Base-by-base conservation (phyloP, 106 monocot genomes). In the Platanthera zijinensis region DNA sequence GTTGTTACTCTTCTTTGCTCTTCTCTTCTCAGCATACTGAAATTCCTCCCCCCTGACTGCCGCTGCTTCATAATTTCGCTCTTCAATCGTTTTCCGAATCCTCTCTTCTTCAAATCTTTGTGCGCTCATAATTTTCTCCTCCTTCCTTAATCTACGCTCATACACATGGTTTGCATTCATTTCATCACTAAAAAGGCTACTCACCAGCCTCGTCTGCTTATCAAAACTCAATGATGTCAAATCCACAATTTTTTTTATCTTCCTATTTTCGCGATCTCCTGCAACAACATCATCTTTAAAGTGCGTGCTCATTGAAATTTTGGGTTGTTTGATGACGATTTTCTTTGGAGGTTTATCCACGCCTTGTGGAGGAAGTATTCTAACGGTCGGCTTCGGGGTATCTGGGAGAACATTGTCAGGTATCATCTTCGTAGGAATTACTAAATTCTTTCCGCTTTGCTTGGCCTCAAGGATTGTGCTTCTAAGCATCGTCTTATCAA, bases 291-390 rank as follows among this genome's bases (percentile, higher is more conserved):
- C 28, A 9, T 71, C 78, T 72, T 57, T 64, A 1, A 48, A 48
- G 50, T 56, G 77, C 17, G 62, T 56, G 72, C 74, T 76, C 56
- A 61, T 72, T 8, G 30, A 18, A 69, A 84, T 66, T 74, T 82
- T 91, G 61, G 94, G 84, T 76, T 94, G 93, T 71, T 94, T 99
- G 54, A 99, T 85, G 57, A 89, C 86, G 51, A 99, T 90, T 79
- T 94, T 99, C 76, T 94, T 99, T 51, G 74, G 86, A 82, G 89
- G 77, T 75, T 85, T 89, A 45, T 85, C 84, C 14, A 78, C 19
- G 70, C 90, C 96, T 22, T 75, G 80, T 50, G 95, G 92, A 14
- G 84, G 81, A 1, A 88, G 80, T 74, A 92, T 88, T 54, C 88
- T 74, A 80, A 91, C 86, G 75, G 86, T 75, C 32, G 91, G 84